Conservation (phyloP, 2,329 filamentous ascomycete genomes). For the Aspergillus fructus region DNA sequence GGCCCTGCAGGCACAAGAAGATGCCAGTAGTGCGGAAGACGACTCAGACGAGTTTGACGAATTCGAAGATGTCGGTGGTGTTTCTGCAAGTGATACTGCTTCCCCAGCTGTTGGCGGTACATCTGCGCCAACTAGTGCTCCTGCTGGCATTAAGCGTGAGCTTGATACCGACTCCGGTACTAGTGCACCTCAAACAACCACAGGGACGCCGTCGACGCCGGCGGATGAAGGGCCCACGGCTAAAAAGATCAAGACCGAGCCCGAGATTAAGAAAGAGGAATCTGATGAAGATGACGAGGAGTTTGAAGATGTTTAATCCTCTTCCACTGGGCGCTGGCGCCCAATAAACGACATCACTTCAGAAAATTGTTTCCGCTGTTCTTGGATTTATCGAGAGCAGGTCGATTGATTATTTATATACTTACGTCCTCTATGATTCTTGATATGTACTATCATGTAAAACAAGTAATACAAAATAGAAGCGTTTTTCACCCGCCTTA, state of each 20-base stretch:
- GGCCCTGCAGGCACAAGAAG: constrained; percentile 41
- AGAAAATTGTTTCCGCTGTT: neutral
- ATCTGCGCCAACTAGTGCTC: constrained; percentile 26
- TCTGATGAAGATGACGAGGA: constrained; percentile 47
- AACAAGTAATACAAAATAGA: neutral
- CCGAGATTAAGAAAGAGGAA: constrained; percentile 36
- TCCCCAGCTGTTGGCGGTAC: constrained; percentile 30
- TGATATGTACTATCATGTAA: neutral
- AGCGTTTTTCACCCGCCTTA: neutral
- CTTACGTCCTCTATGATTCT: neutral
- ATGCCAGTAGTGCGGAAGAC: constrained; percentile 42
- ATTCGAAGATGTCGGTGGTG: constrained; percentile 46
- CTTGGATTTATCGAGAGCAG: neutral
- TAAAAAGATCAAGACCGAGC: constrained; percentile 47
- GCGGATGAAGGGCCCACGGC: constrained; percentile 39
- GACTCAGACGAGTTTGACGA: constrained; percentile 43
- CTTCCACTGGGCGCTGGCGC: constrained; percentile 22
- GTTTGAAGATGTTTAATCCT: constrained; percentile 42
- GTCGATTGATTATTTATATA: neutral
- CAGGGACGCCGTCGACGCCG: constrained; percentile 37
- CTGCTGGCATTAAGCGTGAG: constrained; percentile 39
- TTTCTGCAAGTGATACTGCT: constrained; percentile 36
- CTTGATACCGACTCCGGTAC: constrained; percentile 40
- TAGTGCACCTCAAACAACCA: constrained; percentile 38
- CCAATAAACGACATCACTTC: neutral